phyloP scores from a whole-genome alignment of 495 filamentous ascomycete species.

The Saxispiralis lemnorum region DNA sequence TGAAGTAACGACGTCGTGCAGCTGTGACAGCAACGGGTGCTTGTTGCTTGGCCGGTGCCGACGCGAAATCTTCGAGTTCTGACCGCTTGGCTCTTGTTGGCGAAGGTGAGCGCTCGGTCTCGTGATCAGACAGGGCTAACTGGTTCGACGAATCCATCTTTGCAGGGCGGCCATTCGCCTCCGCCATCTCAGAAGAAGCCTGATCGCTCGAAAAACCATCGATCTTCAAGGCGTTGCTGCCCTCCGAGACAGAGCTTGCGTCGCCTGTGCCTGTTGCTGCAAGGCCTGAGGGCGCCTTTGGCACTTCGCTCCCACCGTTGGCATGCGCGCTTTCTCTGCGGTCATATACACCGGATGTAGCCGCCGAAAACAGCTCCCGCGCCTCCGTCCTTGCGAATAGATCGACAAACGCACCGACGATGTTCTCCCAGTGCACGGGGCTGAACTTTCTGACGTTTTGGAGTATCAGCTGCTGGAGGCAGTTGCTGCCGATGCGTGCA shows the following conservation, averaged over 20 bases:
- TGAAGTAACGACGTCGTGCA: constrained; percentile 90
- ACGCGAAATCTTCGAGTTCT: constrained; percentile 60
- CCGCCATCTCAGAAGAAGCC: not conserved
- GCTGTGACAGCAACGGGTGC: constrained; percentile 83
- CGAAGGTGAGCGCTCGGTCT: constrained; percentile 14
- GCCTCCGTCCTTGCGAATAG: constrained; percentile 89
- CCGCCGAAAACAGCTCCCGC: constrained; percentile 79
- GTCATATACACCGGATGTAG: constrained; percentile 26
- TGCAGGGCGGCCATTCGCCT: constrained; percentile 2
- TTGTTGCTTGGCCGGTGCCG: constrained; percentile 53
- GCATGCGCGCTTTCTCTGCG: constrained; percentile 4
- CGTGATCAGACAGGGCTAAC: constrained; percentile 7
- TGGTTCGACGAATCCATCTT: constrained; percentile 1
- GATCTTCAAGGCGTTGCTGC: constrained; percentile 22
- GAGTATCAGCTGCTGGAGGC: constrained; percentile 83
- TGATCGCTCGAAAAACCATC: constrained; percentile 20
- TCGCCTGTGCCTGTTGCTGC: not conserved
- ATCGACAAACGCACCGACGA: constrained; percentile 87
- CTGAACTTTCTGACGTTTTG: constrained; percentile 88
- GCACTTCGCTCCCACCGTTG: constrained; percentile 1
- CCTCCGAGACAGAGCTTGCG: not conserved
- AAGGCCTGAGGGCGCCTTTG: not conserved
- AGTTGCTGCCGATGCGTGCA: constrained; percentile 92
- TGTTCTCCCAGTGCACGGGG: constrained; percentile 74
- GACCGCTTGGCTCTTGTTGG: constrained; percentile 8